Evolutionary conservation across 148 eudicot genomes (phyloP), one percentile per base, ranked within the genome.

Genomic region (Silene conica): DNA sequence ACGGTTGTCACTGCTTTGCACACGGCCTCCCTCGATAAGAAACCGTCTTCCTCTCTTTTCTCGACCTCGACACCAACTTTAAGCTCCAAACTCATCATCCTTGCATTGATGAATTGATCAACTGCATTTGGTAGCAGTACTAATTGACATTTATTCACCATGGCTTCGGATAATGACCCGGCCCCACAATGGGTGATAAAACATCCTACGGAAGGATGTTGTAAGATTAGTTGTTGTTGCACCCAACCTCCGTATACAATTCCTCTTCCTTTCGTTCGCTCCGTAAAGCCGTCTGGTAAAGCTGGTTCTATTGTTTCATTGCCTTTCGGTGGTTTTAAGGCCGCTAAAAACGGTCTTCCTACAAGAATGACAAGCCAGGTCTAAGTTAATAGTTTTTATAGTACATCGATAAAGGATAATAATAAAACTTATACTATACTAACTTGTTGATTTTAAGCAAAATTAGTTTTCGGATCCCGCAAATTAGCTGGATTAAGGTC

Each of bases 111-210:
- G 56, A 75, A 54, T 22, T 85, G 84, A 57, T 82, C 88, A 1
- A 58, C 28, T 2, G 68, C 61, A 12, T 73, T 72, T 28, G 89
- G 91, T 61, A 87, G 3, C 54, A 83, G 16, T 61, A 86, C 89
- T 58, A 86, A 9, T 67, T 78, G 76, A 21, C 80, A 78, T 0
- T 78, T 8, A 45, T 67, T 73, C 20, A 78, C 72, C 69, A 88
- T 43, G 0, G 83, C 83, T 74, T 88, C 89, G 1, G 73, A 78
- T 18, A 88, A 21, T 2, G 89, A 85, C 1, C 83, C 86, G 3
- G 26, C 79, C 2, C 91, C 89, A 19, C 83, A 82, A 68, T 88
- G 89, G 1, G 86, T 85, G 20, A 87, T 79, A 13, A 81, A 85
- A 34, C 89, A 87, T 10, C 88, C 91, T 0, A 87, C 77, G 0